Conservation (phyloP, 1,284 basidiomycete genomes). For the Anthracocystis panici-leucophaei region DNA sequence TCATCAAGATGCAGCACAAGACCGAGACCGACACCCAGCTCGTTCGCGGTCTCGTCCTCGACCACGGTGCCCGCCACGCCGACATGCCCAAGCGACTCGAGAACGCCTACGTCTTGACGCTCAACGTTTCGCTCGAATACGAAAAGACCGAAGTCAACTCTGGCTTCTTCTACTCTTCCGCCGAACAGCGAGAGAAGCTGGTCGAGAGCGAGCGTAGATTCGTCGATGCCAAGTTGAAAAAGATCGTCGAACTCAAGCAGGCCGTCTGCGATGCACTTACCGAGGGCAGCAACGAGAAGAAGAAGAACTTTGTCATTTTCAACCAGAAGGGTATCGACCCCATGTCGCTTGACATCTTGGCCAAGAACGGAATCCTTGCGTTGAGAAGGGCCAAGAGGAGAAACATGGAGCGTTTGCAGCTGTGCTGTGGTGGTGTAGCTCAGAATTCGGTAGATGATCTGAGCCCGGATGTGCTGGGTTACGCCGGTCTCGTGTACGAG, state of each 20-base stretch:
- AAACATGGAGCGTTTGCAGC: conserved; percentile 70
- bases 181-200: conserved; percentile 98
- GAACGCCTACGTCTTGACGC: conserved; percentile 93
- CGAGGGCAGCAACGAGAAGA: conserved; percentile 70
- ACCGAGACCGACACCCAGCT: conserved; percentile 98
- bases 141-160: conserved; percentile 99
- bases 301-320: conserved; percentile 92
- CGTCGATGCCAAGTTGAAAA: conserved; percentile 93
- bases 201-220: conserved; percentile 96
- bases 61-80: conserved; percentile 94
- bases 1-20: conserved; percentile 99
- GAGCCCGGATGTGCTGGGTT: conserved; percentile 88
- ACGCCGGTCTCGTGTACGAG: conserved; percentile 98
- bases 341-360: conserved; percentile 92
- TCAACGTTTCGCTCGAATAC: conserved; percentile 98
- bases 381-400: conserved; percentile 94
- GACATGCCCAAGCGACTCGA: conserved; percentile 99
- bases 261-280: conserved; percentile 79
- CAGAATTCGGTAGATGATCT: conserved; percentile 99
- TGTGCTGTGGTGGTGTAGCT: conserved; percentile 92
- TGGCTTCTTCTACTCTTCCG: conserved; percentile 98
- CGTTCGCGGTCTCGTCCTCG: conserved; percentile 90
- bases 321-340: conserved; percentile 99
- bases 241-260: conserved; percentile 97
- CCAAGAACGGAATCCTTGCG: conserved; percentile 96